phyloP scores from a whole-genome alignment of 202 grass and related monocot species.

The Eragrostis tef region DNA sequence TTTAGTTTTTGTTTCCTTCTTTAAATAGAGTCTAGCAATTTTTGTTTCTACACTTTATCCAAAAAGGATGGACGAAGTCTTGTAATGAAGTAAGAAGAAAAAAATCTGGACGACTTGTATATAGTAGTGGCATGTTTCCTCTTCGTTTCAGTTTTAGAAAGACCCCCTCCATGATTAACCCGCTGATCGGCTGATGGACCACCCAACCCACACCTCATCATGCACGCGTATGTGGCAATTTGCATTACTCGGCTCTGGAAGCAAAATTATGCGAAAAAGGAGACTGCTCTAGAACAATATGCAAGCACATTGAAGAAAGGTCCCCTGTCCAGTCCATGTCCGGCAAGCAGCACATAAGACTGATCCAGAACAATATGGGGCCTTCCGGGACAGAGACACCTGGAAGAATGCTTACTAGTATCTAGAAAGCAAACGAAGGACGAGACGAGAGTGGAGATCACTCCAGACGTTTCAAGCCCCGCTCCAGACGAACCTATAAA shows the following conservation, averaged over 20 bases:
- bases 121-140: background rate
- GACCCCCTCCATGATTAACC: background rate
- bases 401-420: background rate
- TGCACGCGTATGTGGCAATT: background rate
- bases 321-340: background rate
- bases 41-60: no score
- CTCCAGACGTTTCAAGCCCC: slow-evolving; percentile 1
- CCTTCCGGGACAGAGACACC: background rate
- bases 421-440: background rate
- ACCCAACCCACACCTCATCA: background rate
- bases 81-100: background rate
- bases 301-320: background rate
- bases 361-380: background rate
- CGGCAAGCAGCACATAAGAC: background rate
- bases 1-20: no score
- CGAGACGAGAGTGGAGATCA: background rate
- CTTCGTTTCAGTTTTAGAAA: background rate
- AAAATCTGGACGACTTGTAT: background rate
- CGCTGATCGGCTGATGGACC: background rate
- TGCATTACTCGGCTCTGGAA: background rate
- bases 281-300: no score
- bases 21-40: no score
- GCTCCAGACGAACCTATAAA: background rate
- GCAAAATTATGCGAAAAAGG: background rate
- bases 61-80: background rate